Base-by-base conservation (phyloP, 2,329 filamentous ascomycete species). In the Tolypocladium amazonense region DNA sequence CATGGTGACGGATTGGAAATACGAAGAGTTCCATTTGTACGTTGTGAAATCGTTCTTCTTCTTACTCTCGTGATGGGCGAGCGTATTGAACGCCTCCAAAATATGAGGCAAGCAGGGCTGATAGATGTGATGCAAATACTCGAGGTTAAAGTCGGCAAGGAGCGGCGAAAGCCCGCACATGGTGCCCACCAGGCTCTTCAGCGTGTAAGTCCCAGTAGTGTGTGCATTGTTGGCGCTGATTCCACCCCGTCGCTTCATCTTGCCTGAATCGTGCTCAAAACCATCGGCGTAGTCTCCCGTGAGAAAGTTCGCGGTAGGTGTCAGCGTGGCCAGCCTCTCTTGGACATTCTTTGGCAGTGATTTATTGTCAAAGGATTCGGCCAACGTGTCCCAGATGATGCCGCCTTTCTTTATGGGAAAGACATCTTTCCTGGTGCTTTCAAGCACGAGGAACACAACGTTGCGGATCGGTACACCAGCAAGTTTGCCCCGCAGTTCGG, bases 361-460 rank as follows among this genome's bases (percentile, higher is more conserved):
- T 12, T 67, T 63, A 4, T 73, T 64, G 9, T 69, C 66, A 18
- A 68, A 70, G 1, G 74, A 74, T 1, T 70, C 63, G 3, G 66
- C 62, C 0, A 75, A 67, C 1, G 70, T 71, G 5, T 74, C 66
- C 62, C 70, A 74, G 23, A 77, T 73, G 41, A 74, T 61, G 6
- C 72, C 74, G 1, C 71, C 67, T 59, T 75, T 74, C 43, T 77
- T 76, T 33, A 79, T 63, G 0, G 77, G 77, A 33, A 79, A 79
- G 3, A 79, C 71, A 56, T 79, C 77, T 4, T 73, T 73, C 25
- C 77, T 71, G 0, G 76, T 78, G 52, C 76, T 78, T 59, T 79
- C 77, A 2, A 79, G 67, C n/a, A 76, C 70, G 2, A 79, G 58
- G n/a, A 78, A 62, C 15, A 79, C 65, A 5, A 79, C 68, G 59